Evolutionary conservation across 768 basidiomycete species (phyloP).

Genomic region (Omphalotus guepiniiformis): DNA sequence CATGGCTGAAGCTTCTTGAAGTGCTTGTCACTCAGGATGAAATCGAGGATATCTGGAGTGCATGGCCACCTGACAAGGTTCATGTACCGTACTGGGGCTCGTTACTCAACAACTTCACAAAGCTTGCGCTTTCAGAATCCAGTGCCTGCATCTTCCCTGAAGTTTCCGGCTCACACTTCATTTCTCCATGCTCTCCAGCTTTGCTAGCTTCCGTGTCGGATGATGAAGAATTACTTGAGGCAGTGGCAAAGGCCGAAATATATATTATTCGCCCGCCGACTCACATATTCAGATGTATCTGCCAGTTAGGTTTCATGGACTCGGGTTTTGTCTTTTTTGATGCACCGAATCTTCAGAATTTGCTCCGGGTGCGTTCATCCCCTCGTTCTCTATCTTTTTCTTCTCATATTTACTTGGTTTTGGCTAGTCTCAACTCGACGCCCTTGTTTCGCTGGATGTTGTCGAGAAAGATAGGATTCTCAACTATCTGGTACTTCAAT

Average conservation of each 20-base stretch:
- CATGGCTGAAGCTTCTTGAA: constrained; percentile 13
- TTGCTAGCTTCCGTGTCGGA: constrained; percentile 6
- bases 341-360: neutral
- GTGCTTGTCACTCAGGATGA: constrained; percentile 12
- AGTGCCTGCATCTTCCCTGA: too few species aligned
- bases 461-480: constrained; percentile 12
- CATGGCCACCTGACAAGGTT: constrained; percentile 15
- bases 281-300: neutral
- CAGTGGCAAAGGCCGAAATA: neutral
- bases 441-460: neutral
- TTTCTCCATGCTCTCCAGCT: constrained; percentile 8
- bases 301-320: neutral
- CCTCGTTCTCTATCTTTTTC: neutral
- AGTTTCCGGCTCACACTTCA: constrained; percentile 6
- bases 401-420: neutral
- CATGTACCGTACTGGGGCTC: constrained; percentile 8
- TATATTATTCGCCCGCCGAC: neutral
- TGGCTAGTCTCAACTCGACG: constrained; percentile 1
- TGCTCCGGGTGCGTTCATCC: neutral
- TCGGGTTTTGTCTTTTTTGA: neutral
- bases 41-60: constrained; percentile 16
- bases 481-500: constrained; percentile 11
- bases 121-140: too few species aligned
- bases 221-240: neutral
- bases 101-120: too few species aligned